phyloP scores from a whole-genome alignment of 495 filamentous ascomycete species.

The Rhypophila decipiens region DNA sequence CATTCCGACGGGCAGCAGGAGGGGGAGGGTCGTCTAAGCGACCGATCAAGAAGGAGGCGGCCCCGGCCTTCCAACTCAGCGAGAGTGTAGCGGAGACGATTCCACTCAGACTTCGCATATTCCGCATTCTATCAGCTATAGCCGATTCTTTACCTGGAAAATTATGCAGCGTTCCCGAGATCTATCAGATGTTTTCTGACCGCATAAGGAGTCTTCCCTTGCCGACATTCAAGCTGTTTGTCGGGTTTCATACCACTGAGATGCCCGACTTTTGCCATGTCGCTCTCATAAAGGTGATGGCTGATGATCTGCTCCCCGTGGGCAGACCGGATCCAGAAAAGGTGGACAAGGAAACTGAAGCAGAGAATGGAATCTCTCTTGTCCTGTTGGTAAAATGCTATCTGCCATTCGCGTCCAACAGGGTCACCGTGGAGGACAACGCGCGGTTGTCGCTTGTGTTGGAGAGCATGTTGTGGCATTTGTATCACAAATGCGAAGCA shows the following conservation, averaged over 20 bases:
- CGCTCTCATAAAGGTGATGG: constrained; percentile 58
- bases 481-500: constrained; percentile 40
- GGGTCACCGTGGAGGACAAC: constrained; percentile 60
- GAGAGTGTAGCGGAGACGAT: constrained; percentile 53
- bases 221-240: constrained; percentile 63
- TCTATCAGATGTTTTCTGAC: constrained; percentile 64
- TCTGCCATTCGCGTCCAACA: constrained; percentile 65
- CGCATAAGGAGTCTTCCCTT: constrained; percentile 61
- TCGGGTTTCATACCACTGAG: constrained; percentile 42
- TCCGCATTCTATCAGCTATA: constrained; percentile 32
- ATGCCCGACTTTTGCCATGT: constrained; percentile 48
- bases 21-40: neutral
- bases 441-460: constrained; percentile 72
- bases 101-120: constrained; percentile 56
- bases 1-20: neutral
- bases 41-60: neutral
- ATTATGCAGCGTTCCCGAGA: constrained; percentile 49
- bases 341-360: constrained; percentile 27
- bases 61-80: constrained; percentile 5
- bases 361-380: constrained; percentile 44
- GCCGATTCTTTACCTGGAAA: constrained; percentile 20
- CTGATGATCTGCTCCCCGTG: constrained; percentile 54
- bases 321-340: constrained; percentile 38
- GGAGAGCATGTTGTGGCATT: constrained; percentile 60
- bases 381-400: constrained; percentile 59